phyloP scores from a whole-genome alignment of 208 protist genomes.

The Histomonas meleagridis region DNA sequence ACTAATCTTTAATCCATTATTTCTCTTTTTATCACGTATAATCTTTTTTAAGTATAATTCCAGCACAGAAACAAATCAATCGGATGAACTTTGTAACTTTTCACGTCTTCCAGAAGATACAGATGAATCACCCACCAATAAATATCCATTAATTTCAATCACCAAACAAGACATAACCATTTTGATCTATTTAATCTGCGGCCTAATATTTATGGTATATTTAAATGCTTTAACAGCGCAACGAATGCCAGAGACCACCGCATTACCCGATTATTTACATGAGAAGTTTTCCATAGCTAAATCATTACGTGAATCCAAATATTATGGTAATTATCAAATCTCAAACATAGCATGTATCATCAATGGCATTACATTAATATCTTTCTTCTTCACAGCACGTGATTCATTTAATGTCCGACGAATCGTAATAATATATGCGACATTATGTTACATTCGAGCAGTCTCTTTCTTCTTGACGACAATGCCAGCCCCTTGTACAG shows the following conservation, averaged over 20 bases:
- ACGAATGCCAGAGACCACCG: neutral
- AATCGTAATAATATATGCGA: neutral
- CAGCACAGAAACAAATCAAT: too few relatives aligned
- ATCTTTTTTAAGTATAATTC: too few relatives aligned
- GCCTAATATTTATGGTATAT: neutral
- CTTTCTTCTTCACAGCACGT: neutral
- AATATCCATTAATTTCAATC: too few relatives aligned
- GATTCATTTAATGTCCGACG: neutral
- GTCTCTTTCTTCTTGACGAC: neutral
- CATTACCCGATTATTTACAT: neutral
- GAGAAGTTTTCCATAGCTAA: neutral
- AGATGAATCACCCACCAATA: too few relatives aligned
- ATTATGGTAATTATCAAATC: neutral
- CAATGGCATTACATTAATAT: neutral
- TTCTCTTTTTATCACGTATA: too few relatives aligned
- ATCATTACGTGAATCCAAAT: neutral
- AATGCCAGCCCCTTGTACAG: neutral
- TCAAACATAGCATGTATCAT: neutral
- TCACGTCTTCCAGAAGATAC: too few relatives aligned
- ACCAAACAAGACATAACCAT: too few relatives aligned
- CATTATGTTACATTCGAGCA: neutral
- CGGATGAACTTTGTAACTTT: too few relatives aligned
- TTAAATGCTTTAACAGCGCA: neutral
- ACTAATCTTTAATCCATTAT: too few relatives aligned
- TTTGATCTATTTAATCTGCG: too few relatives aligned